Conservation (phyloP, 768 basidiomycete genomes). For the Boletus rubescentipes region DNA sequence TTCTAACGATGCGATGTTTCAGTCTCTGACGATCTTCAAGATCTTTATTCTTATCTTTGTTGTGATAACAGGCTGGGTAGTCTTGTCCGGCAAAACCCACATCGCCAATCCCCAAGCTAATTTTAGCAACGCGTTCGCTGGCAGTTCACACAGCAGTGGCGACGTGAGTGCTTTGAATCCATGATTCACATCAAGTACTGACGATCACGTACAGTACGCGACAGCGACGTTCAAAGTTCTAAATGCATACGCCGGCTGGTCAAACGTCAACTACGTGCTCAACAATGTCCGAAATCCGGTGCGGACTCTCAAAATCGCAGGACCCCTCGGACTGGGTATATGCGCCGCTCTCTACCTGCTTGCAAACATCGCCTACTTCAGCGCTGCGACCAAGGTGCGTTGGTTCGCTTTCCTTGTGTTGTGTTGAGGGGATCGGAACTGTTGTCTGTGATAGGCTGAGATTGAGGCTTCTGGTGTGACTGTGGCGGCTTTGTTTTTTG, state of each 20-base stretch:
- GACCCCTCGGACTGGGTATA: constrained; percentile 56
- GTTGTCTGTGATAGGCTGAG: constrained; percentile 32
- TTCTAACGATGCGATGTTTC: constrained; percentile 17
- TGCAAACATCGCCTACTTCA: constrained; percentile 58
- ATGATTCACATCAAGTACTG: neutral
- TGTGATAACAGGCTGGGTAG: constrained; percentile 58
- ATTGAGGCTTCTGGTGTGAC: constrained; percentile 50
- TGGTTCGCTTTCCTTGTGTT: no score
- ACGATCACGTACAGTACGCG: constrained; percentile 43
- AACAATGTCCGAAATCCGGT: constrained; percentile 51
- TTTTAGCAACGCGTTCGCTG: constrained; percentile 57
- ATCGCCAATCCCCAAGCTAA: constrained; percentile 57
- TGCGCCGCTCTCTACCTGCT: constrained; percentile 52
- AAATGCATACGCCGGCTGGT: constrained; percentile 50
- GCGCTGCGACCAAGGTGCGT: constrained; percentile 29
- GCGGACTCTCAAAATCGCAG: constrained; percentile 60
- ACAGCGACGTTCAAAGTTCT: constrained; percentile 62
- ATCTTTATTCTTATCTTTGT: constrained; percentile 51
- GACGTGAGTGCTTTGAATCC: constrained; percentile 36
- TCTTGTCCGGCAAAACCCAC: constrained; percentile 55
- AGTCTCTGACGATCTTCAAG: constrained; percentile 53
- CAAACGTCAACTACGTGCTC: constrained; percentile 52
- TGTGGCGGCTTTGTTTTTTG: constrained; percentile 59
- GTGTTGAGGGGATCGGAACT: neutral
- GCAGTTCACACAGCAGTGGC: constrained; percentile 52